Evolutionary conservation across 1,284 basidiomycete genomes (phyloP), one percentile per base, ranked within the genome.

Genomic region (Cryptococcus sp.): DNA sequence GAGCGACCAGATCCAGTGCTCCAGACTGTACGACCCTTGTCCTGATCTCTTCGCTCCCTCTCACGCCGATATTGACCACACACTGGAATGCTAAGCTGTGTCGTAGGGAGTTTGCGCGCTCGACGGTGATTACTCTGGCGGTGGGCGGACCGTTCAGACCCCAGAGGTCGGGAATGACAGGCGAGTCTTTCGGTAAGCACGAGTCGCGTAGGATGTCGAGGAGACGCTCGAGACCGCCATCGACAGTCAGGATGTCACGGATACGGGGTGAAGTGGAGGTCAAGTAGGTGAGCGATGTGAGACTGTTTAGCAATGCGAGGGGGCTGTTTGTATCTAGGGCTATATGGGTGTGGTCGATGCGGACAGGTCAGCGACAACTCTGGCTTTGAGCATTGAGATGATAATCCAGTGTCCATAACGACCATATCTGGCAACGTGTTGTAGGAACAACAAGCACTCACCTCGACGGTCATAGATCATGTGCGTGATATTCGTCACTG

Each of bases 231-330:
- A 99, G 86, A 1, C 96, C 95, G 59, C 95, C 95, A 77, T 99
- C 95, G 82, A 91, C 87, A 46, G 93, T 95, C 83, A 99, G 90
- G 73, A 97, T 97, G 80, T 99, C 96, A 53, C 95, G 88, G 80
- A 99, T 98, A 61, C 94, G 87, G 3, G 95, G 94, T 0, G 93
- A 97, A 6, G 95, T 98, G 2, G 93, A 94, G 7, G 95, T 97
- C 68, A 99, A 88, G 80, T 97, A 96, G 52, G 91, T 91, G 59
- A 99, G 88, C 80, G 98, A 93, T 52, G 92, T 94, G 58, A 99
- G 88, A 48, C 94, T 97, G 82, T 97, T 98, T 83, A 97, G 90
- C 52, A 99, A 83, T 17, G 95, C 93, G 50, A 99, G 82, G 4
- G 92, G 86, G 2, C 92, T 88, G 61, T 88, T 89, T 54, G 93